These are phyloP conservation scores for Erigeron philadelphicus DNA, from an alignment of 140 eudicot species.

Conservation along the genomic window DNA sequence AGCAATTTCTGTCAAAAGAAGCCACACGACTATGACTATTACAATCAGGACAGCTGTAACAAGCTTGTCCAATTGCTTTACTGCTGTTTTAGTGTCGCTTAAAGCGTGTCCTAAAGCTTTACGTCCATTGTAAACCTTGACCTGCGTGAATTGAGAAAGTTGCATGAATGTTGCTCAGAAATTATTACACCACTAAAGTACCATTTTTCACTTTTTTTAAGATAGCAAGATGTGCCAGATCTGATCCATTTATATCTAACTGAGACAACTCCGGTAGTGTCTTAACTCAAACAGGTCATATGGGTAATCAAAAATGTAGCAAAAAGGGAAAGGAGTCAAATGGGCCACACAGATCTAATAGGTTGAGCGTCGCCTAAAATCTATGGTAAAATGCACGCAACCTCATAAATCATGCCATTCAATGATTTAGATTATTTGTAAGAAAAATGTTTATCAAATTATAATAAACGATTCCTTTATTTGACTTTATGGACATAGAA, in stretches of 20 bases:
- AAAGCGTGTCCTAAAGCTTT: constrained; percentile 74
- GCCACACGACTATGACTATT: constrained; percentile 50
- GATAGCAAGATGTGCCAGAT: neutral
- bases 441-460: too few species aligned
- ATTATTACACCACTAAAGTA: neutral
- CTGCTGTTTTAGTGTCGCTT: constrained; percentile 81
- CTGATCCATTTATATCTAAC: neutral
- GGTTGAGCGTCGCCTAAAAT: neutral
- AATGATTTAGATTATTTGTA: neutral
- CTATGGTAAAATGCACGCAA: neutral
- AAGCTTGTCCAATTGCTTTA: constrained; percentile 62
- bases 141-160: constrained; percentile 37
- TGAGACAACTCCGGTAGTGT: neutral
- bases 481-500: neutral
- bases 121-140: constrained; percentile 67
- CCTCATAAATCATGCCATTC: neutral
- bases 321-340: neutral
- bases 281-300: neutral
- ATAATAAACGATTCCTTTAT: too few species aligned
- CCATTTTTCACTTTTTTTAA: neutral
- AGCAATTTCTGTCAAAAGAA: constrained; percentile 71
- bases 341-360: neutral
- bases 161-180: neutral
- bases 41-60: constrained; percentile 44
- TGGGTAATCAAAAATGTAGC: neutral